These are phyloP conservation scores for Globisporangium spiculum DNA, from an alignment of 352 stramenopile genomes.

Conservation along the genomic window DNA sequence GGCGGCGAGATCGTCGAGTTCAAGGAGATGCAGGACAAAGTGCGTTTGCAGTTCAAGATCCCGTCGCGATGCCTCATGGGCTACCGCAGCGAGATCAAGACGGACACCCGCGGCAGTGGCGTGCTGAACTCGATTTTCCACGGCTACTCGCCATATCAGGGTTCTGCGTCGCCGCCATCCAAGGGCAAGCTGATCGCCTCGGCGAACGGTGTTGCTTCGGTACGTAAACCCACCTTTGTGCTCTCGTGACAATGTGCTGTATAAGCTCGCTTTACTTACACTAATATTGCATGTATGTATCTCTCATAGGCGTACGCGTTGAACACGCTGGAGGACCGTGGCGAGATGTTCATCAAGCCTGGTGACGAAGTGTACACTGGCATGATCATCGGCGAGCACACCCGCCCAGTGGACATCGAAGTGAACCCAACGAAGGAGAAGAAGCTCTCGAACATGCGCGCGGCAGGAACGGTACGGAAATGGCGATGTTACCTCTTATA, in stretches of 20 bases:
- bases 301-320: constrained; percentile 86
- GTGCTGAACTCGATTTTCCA: constrained; percentile 98
- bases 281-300: not conserved
- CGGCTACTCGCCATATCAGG: constrained; percentile 90
- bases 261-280: not conserved
- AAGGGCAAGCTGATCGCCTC: constrained; percentile 87
- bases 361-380: constrained; percentile 95
- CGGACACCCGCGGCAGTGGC: constrained; percentile 93
- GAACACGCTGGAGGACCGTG: constrained; percentile 89
- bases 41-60: constrained; percentile 96
- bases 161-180: constrained; percentile 61
- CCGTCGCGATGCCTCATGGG: constrained; percentile 95
- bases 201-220: constrained; percentile 61
- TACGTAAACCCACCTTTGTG: constrained; percentile 14
- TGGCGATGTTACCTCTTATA: not conserved
- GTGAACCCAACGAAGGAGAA: constrained; percentile 98
- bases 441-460: constrained; percentile 96
- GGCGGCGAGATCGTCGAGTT: constrained; percentile 93
- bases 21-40: constrained; percentile 91
- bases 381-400: constrained; percentile 98
- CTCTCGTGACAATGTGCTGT: not conserved
- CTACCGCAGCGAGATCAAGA: constrained; percentile 95
- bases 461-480: constrained; percentile 67
- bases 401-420: constrained; percentile 93
- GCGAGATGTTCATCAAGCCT: constrained; percentile 95